Evolutionary conservation across 495 filamentous ascomycete genomes (phyloP).

Genomic region (Elasticomyces elasticus): DNA sequence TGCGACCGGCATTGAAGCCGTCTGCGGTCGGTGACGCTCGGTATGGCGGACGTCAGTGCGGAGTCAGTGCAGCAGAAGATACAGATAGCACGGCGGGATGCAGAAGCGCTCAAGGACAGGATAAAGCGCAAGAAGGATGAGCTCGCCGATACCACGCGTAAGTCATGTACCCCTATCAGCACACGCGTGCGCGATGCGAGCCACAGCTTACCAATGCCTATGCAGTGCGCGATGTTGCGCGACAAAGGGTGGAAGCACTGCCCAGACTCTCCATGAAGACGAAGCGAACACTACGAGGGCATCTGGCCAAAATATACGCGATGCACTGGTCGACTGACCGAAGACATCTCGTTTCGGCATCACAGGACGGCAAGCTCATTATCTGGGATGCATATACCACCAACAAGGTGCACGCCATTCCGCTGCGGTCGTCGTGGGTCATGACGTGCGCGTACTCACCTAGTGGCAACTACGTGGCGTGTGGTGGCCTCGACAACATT

Average conservation of each 20-base stretch:
- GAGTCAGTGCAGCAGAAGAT: conserved; percentile 81
- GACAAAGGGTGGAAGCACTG: conserved; percentile 75
- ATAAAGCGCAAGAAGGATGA: conserved; percentile 99
- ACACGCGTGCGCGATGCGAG: not conserved
- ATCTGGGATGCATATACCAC: conserved; percentile 99
- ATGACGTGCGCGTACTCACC: conserved; percentile 99
- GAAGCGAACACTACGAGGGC: conserved; percentile 88
- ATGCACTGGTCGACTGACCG: conserved; percentile 99
- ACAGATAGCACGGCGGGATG: conserved; percentile 91
- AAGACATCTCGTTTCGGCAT: conserved; percentile 93
- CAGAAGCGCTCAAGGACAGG: conserved; percentile 92
- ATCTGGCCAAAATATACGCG: conserved; percentile 97
- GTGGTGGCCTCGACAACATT: conserved; percentile 97
- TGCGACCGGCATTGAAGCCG: conserved; percentile 17
- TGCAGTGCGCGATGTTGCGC: conserved; percentile 82
- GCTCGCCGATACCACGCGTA: conserved; percentile 91
- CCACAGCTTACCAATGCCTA: conserved; percentile 17
- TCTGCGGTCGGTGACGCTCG: conserved; percentile 12
- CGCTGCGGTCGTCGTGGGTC: conserved; percentile 96
- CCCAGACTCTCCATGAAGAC: conserved; percentile 93
- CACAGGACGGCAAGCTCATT: conserved; percentile 97
- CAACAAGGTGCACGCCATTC: conserved; percentile 98
- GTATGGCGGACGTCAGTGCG: conserved; percentile 51
- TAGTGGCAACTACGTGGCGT: conserved; percentile 95
- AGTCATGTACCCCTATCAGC: conserved; percentile 39